Evolutionary conservation across 306 rosid genomes (phyloP), one percentile per base, ranked within the genome.

Genomic region (Alnus glutinosa): DNA sequence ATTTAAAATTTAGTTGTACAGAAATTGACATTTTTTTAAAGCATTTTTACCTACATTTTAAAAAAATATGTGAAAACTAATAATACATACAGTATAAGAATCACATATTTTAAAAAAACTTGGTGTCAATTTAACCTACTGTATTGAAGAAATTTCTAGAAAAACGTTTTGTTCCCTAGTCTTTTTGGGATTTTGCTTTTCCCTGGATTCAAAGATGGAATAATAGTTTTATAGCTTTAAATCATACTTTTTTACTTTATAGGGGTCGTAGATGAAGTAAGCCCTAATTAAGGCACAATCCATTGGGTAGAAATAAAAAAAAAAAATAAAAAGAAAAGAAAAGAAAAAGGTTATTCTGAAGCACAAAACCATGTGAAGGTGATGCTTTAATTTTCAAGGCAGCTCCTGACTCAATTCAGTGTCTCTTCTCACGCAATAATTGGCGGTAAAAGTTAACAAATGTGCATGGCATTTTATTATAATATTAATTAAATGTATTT

Each of bases 301-400:
- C 49, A 48, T 28, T 78, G 77, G 80, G 82, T 79, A 58, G 46
- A 75, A 7, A 19, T n/a, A 30, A 68, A 1, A 36, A 11, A 32
- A 7, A 9, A 70, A 70, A 55, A 9, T 9, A 39, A 37, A 74
- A 5, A 49, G 0, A 23, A 80, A 63, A 49, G 5, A 69, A 55
- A 70, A 9, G 36, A 66, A 67, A 80, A 61, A 83, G 84, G 72
- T 69, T 39, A 34, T 19, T 68, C 55, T 7, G 62, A 32, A 48
- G 85, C 78, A 79, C 86, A 86, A 78, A 46, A 69, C 84, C 92
- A 90, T 74, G 86, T 90, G 94, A 87, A 58, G 30, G 7, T 75
- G 74, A 47, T 82, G 68, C 88, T 85, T 74, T 79, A 80, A 28
- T 55, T 73, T 76, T 69, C 47, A 16, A 71, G 47, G 62, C 52